These are phyloP conservation scores for Podila minutissima DNA, from an alignment of 192 early-diverging fungal genomes.

Conservation along the genomic window DNA sequence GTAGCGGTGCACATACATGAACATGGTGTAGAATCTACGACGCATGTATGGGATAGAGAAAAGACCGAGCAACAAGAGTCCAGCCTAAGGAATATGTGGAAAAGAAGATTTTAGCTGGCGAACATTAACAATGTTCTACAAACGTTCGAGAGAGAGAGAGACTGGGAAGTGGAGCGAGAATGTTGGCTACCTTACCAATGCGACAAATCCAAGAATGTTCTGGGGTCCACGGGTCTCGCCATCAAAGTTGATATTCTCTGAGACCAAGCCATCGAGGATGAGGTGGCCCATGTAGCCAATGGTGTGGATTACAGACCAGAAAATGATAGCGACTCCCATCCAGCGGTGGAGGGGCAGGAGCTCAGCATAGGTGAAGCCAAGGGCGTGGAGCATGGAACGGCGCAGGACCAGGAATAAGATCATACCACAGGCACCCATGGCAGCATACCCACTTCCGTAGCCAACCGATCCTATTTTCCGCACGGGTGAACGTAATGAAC, in stretches of 20 bases:
- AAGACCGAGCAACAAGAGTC: not conserved
- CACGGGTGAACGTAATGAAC: not conserved
- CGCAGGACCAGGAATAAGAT: conserved; percentile 14
- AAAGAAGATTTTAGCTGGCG: not conserved
- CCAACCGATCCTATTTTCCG: not conserved
- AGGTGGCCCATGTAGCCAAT: not conserved
- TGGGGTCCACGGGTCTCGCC: not conserved
- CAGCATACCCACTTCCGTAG: conserved; percentile 9
- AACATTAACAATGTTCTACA: too few relatives aligned
- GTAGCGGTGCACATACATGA: conserved; percentile 1
- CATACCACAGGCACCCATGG: conserved; percentile 7
- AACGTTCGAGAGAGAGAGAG: not conserved
- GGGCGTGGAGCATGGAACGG: conserved; percentile 13
- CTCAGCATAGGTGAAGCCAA: conserved; percentile 21
- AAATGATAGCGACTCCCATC: conserved; percentile 5
- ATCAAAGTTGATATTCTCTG: not conserved
- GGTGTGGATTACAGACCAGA: conserved; percentile 5
- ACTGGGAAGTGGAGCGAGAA: not conserved
- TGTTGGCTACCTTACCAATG: not conserved
- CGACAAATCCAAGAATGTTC: not conserved
- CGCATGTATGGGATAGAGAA: not conserved
- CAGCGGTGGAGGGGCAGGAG: conserved; percentile 14
- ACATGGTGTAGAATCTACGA: not conserved
- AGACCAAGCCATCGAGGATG: not conserved
- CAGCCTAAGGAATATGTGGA: not conserved